Base-by-base conservation (phyloP, 345 rosid species). In the Brassica rapa region DNA sequence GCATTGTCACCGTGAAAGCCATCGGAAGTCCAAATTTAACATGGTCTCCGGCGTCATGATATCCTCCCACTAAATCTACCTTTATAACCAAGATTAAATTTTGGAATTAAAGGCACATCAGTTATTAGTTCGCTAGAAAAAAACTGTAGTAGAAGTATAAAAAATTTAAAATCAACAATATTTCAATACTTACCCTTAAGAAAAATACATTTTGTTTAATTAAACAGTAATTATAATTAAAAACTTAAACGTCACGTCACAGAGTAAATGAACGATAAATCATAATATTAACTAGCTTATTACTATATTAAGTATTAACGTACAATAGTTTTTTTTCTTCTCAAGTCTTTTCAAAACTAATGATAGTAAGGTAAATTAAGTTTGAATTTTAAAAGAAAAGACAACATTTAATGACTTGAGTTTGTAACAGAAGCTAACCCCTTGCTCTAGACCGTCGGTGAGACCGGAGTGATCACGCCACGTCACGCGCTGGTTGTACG, bases 41-140 rank as follows among this genome's bases (percentile, higher is more conserved):
- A 69, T 94, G 93, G 83, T 94, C 98, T 1, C 98, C 98, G 14
- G 98, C 98, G 16, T 94, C 98, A 19, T 92, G 90, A 79, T 94
- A 94, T 3, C 98, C 98, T 75, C 98, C 98, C 4, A 94, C 98
- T 83, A 94, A 86, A 76, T 94, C 98, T 79, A 89, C 98, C 98
- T 94, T 32, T 23, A 23, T 21, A 37, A 56, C 29, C 27, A 32
- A 57, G 0, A 59, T 23, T 10, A 64, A 62, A 27, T 1, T 7
- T 2, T 25, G 39, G 30, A 27, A 53, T 19, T 15, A n/a, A 69
- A 53, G 68, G 16, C 68, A 64, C 49, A 16, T 64, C 68, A 35
- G 27, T 16, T 41, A 41, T 6, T 57, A 59, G 39, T 65, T 14
- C 19, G 1, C 25, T 63, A 32, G 10, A 6, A 15, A 53, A 51